Percentiles rank a stretch among this genome's conserved stretches.
phyloP scores from a whole-genome alignment of 768 basidiomycete species.

The Tephrocybe sp. region DNA sequence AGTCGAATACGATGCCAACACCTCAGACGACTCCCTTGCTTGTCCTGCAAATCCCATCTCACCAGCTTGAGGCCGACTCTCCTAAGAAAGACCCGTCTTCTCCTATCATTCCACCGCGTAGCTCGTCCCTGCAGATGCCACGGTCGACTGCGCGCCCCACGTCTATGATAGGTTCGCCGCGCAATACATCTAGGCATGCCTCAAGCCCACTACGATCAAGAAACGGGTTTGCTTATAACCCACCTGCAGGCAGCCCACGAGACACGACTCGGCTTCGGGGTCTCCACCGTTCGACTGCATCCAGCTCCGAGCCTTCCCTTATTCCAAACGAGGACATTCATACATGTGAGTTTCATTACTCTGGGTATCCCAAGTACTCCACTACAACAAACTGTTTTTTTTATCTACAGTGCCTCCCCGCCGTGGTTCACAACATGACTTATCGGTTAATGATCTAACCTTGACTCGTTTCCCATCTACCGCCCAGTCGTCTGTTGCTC shows the following conservation, averaged over 20 bases:
- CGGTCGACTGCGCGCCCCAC: conserved; percentile 23
- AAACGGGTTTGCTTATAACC: conserved; percentile 30
- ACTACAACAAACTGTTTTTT: not conserved
- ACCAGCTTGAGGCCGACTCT: conserved; percentile 19
- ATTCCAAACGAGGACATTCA: conserved; percentile 50
- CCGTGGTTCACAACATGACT: conserved; percentile 50
- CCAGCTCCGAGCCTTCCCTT: conserved; percentile 81
- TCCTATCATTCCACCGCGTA: conserved; percentile 47
- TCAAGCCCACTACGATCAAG: conserved; percentile 43
- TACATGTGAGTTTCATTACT: conserved; percentile 35
- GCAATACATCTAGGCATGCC: conserved; percentile 32
- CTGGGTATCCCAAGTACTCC: not conserved
- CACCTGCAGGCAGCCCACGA: conserved; percentile 24
- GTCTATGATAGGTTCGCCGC: conserved; percentile 27
- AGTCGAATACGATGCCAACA: conserved; percentile 12
- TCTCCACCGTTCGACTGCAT: conserved; percentile 71
- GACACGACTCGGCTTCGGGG: conserved; percentile 47
- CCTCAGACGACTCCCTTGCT: conserved; percentile 24
- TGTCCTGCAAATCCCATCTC: conserved; percentile 26
- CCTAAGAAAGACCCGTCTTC: conserved; percentile 21
- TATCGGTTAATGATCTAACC: conserved; percentile 48
- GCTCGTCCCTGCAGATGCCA: conserved; percentile 44
- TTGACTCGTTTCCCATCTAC: conserved; percentile 44
- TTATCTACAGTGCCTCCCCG: conserved; percentile 22
- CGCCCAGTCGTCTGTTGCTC: conserved; percentile 42